Evolutionary conservation across 2,329 filamentous ascomycete species (phyloP).

Genomic region (Fusarium marasasianum): DNA sequence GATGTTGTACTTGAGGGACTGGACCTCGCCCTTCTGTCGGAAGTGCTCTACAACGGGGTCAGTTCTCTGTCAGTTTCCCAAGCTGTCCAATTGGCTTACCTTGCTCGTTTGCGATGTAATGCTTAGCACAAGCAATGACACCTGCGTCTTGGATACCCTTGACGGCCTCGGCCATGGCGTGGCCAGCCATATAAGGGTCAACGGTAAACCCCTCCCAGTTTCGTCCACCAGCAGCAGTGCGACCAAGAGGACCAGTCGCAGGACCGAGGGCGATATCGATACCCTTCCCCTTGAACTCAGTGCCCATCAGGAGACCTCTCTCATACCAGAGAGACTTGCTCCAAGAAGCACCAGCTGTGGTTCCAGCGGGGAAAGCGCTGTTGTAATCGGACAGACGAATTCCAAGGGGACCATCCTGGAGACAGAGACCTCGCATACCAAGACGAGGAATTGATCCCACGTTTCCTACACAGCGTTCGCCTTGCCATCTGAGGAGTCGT

Average conservation of each 20-base stretch:
- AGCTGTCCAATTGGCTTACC: constrained; percentile 35
- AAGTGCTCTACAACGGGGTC: constrained; percentile 66
- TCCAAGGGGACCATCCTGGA: constrained; percentile 87
- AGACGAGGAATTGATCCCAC: constrained; percentile 74
- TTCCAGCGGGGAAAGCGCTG: constrained; percentile 81
- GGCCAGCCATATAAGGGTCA: constrained; percentile 79
- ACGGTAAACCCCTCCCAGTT: constrained; percentile 76
- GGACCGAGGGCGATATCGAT: constrained; percentile 74
- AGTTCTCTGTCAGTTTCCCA: not conserved
- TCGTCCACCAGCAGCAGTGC: constrained; percentile 57
- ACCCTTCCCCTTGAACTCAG: constrained; percentile 78
- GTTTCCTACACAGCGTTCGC: constrained; percentile 82
- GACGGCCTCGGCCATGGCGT: constrained; percentile 76
- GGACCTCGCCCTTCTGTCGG: constrained; percentile 68
- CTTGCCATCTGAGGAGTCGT: constrained; percentile 48
- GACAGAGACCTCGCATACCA: constrained; percentile 77
- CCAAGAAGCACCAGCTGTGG: constrained; percentile 86
- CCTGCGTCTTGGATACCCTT: constrained; percentile 84
- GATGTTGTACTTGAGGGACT: constrained; percentile 65
- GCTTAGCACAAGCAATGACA: constrained; percentile 85
- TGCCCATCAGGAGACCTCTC: constrained; percentile 58
- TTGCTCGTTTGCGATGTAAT: constrained; percentile 79
- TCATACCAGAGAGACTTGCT: constrained; percentile 73
- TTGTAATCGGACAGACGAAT: constrained; percentile 81
- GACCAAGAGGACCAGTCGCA: constrained; percentile 58